Evolutionary conservation across 805 yeast genomes (phyloP), one percentile per base, ranked within the genome.

Genomic region (Priceomyces medius): DNA sequence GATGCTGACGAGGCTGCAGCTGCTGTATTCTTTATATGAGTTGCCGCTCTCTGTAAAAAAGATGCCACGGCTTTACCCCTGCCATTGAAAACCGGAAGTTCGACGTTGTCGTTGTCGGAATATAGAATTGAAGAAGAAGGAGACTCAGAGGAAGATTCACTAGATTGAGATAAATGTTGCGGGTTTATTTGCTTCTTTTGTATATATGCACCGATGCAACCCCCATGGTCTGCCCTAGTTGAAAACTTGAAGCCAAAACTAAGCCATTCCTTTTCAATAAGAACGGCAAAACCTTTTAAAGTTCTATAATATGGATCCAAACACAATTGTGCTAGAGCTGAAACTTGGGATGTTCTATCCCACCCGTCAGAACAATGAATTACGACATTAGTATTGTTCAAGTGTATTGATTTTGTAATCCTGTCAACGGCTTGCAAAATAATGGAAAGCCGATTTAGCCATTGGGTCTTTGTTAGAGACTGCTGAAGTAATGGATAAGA

Each of bases 291-390:
- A 2, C 99, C 99, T 43, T 88, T 84, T 2, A 87, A 49, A 0
- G 98, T 90, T 49, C 99, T 73, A 61, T 75, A 93, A 58, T 79
- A 88, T 0, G 98, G 97, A 59, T 93, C 98, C 7, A 90, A 68
- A 55, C 96, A 87, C 4, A 93, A 64, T 62, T 91, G 91, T 18
- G 90, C 79, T 46, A 93, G 66, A 2, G 96, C 83, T 4, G 89
- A 76, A 1, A 90, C 78, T 58, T 93, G 98, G 0, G 97, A 80
- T 0, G 99, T 93, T 43, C 99, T 71, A 58, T 93, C 99, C 99
- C 99, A 93, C 1, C 99, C 99, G 66, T 93, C 99, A 0, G 97
- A 88, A 59, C 99, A 93, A 66, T 93, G 99, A 5, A 93, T 76
- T 7, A 93, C 58, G 3, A 91, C 74, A 59, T 91, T 95, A 14